These are phyloP conservation scores for Withania somnifera DNA, from an alignment of 305 asterid genomes.

Conservation along the genomic window DNA sequence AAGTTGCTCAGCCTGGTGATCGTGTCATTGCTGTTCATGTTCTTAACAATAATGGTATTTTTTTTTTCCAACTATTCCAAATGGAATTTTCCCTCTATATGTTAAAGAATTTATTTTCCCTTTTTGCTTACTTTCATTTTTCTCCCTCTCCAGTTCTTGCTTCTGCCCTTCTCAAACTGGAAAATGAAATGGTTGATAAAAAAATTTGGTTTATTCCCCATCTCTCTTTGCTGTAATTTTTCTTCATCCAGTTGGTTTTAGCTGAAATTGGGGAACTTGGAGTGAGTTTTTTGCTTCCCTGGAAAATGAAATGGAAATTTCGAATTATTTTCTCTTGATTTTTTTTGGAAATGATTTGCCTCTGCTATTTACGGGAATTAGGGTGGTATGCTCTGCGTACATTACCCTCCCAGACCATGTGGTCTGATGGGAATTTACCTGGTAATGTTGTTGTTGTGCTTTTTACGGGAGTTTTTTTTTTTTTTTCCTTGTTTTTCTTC, in stretches of 20 bases:
- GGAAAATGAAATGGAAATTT: neutral
- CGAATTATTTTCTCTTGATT: neutral
- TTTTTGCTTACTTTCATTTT: neutral
- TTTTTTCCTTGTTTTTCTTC: no score
- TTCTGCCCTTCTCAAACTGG: neutral
- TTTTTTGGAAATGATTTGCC: neutral
- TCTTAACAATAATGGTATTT: constrained; percentile 56
- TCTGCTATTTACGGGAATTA: neutral
- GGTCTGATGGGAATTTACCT: no score
- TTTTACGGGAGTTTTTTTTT: no score
- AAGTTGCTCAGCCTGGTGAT: constrained; percentile 87
- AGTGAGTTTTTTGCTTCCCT: neutral
- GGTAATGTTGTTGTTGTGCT: no score
- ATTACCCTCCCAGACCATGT: no score
- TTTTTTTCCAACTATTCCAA: no score
- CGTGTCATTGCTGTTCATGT: constrained; percentile 87
- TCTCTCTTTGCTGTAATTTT: neutral
- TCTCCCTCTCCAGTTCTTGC: neutral
- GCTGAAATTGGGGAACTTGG: neutral
- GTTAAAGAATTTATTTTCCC: neutral
- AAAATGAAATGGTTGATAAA: neutral
- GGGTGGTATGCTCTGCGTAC: no score
- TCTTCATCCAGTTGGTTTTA: neutral
- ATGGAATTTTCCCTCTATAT: neutral
- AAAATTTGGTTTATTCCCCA: neutral